Percentiles rank a stretch among this genome's conserved stretches.
Evolutionary conservation across 257 asterid species (phyloP).

Genomic region (Salvia rosmarinus): DNA sequence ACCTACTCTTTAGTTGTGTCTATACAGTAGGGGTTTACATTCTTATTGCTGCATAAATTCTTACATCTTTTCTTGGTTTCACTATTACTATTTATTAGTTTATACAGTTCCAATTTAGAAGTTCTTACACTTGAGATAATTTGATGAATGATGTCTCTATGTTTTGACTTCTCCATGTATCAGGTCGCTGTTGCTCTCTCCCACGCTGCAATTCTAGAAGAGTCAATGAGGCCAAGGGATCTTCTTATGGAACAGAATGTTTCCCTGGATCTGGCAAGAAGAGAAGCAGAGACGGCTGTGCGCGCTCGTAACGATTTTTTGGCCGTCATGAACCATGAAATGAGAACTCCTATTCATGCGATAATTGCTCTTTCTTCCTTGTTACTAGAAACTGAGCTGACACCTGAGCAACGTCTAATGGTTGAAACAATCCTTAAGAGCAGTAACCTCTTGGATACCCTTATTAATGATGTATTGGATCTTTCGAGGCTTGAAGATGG

Average conservation of each 20-base stretch:
- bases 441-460: conserved; percentile 94
- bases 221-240: conserved; percentile 96
- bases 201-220: conserved; percentile 97
- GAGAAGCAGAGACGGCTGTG: conserved; percentile 97
- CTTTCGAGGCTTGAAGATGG: conserved; percentile 99
- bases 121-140: not conserved
- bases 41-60: conserved; percentile 11
- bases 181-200: conserved; percentile 99
- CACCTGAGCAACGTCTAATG: conserved; percentile 98
- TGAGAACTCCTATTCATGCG: conserved; percentile 99
- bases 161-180: conserved; percentile 28
- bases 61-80: conserved; percentile 15
- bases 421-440: conserved; percentile 94
- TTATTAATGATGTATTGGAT: conserved; percentile 94
- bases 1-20: not conserved
- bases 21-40: conserved; percentile 8
- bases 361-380: conserved; percentile 88
- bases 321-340: conserved; percentile 98
- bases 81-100: not conserved
- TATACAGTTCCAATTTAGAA: not conserved
- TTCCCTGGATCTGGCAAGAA: conserved; percentile 88
- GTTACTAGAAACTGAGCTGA: conserved; percentile 81
- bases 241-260: conserved; percentile 91
- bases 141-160: conserved; percentile 21
- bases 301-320: conserved; percentile 96